phyloP scores from a whole-genome alignment of 2,329 filamentous ascomycete genomes.

The Proliferodiscus dingleyae region DNA sequence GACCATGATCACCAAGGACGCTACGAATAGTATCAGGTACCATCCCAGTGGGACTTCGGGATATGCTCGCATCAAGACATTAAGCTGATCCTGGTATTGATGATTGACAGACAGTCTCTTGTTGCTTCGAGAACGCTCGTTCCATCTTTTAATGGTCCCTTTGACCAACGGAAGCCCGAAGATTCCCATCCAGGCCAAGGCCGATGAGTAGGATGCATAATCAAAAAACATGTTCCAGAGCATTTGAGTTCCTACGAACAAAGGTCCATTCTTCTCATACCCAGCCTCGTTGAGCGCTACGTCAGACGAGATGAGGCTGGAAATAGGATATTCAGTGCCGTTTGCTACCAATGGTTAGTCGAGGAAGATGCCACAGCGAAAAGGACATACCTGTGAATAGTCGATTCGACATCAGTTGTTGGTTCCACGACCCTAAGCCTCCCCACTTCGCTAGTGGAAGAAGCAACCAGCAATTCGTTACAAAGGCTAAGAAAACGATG shows the following conservation, averaged over 20 bases:
- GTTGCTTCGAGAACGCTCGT: conserved; percentile 32
- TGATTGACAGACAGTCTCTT: conserved; percentile 41
- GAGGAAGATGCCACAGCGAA: neutral
- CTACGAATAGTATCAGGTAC: conserved; percentile 47
- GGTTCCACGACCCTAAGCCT: conserved; percentile 45
- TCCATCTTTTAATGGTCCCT: conserved; percentile 40
- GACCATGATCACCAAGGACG: conserved; percentile 46
- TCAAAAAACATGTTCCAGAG: conserved; percentile 57
- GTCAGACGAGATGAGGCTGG: conserved; percentile 32
- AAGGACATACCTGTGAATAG: conserved; percentile 42
- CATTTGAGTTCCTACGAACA: conserved; percentile 54
- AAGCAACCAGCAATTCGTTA: conserved; percentile 52
- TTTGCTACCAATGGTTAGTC: conserved; percentile 20
- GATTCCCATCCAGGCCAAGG: conserved; percentile 52
- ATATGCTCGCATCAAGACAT: conserved; percentile 52
- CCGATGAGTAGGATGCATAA: conserved; percentile 54
- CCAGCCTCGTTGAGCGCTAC: conserved; percentile 35
- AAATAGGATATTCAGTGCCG: conserved; percentile 34
- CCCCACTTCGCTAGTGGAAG: conserved; percentile 56
- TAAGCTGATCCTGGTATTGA: conserved; percentile 55
- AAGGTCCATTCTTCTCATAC: conserved; percentile 44
- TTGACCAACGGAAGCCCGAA: conserved; percentile 49
- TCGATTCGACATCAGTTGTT: conserved; percentile 54
- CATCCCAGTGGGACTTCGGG: conserved; percentile 56
- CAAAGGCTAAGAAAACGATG: conserved; percentile 50